These are phyloP conservation scores for Myxozyma mucilagina DNA, from an alignment of 805 yeast genomes.

Conservation along the genomic window DNA sequence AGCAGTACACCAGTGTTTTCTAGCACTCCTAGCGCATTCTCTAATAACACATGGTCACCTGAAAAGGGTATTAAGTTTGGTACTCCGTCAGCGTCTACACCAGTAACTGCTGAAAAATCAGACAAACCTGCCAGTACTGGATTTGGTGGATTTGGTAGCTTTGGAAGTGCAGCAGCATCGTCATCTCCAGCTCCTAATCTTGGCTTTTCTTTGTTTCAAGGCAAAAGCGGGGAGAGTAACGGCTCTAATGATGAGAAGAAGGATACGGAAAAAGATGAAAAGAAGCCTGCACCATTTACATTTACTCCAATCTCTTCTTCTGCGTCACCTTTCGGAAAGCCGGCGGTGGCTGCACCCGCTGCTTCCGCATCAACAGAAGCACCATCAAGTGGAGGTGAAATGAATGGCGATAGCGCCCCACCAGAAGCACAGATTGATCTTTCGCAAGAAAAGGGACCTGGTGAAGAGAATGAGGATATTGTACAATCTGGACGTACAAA, in stretches of 20 bases:
- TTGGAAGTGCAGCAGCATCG: background rate
- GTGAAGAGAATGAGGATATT: conserved; percentile 79
- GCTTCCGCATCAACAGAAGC: background rate
- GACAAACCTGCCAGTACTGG: conserved; percentile 7
- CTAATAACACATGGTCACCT: conserved; percentile 38
- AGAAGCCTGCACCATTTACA: background rate
- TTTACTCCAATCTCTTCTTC: conserved; percentile 30
- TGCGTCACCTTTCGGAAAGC: conserved; percentile 34
- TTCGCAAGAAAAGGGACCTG: conserved; percentile 62
- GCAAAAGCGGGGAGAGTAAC: background rate
- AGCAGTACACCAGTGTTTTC: conserved; percentile 22
- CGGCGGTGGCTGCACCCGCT: conserved; percentile 6
- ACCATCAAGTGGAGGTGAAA: conserved; percentile 4
- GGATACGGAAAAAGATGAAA: background rate
- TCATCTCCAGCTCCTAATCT: conserved; percentile 11
- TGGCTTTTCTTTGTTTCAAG: conserved; percentile 10
- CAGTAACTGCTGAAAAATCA: conserved; percentile 5
- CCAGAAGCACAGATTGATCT: conserved; percentile 49
- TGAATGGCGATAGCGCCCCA: conserved; percentile 31
- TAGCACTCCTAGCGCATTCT: conserved; percentile 6
- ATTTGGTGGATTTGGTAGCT: conserved; percentile 4
- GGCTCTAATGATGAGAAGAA: background rate
- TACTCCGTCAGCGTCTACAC: conserved; percentile 1
- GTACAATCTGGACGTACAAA: conserved; percentile 69
- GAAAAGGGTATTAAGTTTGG: conserved; percentile 40